Evolutionary conservation across 1,139 yeast genomes (phyloP).

Genomic region (Nakaseomyces nivariensis): DNA sequence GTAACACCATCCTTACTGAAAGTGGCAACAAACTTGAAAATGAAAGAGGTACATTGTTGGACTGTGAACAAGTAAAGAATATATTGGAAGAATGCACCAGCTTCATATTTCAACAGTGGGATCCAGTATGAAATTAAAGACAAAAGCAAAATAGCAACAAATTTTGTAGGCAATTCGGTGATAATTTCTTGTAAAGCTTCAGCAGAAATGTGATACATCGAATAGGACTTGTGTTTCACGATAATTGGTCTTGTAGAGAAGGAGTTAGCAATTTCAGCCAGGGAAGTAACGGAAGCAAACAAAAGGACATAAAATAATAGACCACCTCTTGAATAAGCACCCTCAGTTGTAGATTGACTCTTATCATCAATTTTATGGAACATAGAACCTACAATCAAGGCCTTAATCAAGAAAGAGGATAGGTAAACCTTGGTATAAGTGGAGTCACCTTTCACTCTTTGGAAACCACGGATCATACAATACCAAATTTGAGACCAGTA

Average conservation of each 20-base stretch:
- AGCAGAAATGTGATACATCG: slow-evolving; percentile 58
- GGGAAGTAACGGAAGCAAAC: slow-evolving; percentile 47
- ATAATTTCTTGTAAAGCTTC: slow-evolving; percentile 52
- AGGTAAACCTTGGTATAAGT: slow-evolving; percentile 42
- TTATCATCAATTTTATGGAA: slow-evolving; percentile 38
- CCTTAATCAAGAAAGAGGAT: slow-evolving; percentile 42
- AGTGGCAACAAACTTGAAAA: slow-evolving; percentile 54
- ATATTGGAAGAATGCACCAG: slow-evolving; percentile 57
- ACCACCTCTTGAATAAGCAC: slow-evolving; percentile 50
- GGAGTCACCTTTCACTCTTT: slow-evolving; percentile 46
- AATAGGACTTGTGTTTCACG: slow-evolving; percentile 52
- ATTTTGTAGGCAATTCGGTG: slow-evolving; percentile 49
- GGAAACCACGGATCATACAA: slow-evolving; percentile 42
- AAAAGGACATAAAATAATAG: slow-evolving; percentile 47
- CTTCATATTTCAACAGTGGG: slow-evolving; percentile 44
- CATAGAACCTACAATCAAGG: slow-evolving; percentile 47
- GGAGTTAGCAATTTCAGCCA: slow-evolving; percentile 48
- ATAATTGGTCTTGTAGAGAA: slow-evolving; percentile 51
- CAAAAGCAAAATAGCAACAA: slow-evolving; percentile 37
- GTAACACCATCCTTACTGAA: slow-evolving; percentile 44
- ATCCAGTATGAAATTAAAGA: slow-evolving; percentile 46
- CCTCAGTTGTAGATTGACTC: slow-evolving; percentile 35
- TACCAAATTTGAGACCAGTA: slow-evolving; percentile 38
- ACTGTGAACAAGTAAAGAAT: slow-evolving; percentile 40
- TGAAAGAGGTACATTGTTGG: slow-evolving; percentile 43